Conservation (phyloP, 2,329 filamentous ascomycete species). For the Cyclaneusma minus region DNA sequence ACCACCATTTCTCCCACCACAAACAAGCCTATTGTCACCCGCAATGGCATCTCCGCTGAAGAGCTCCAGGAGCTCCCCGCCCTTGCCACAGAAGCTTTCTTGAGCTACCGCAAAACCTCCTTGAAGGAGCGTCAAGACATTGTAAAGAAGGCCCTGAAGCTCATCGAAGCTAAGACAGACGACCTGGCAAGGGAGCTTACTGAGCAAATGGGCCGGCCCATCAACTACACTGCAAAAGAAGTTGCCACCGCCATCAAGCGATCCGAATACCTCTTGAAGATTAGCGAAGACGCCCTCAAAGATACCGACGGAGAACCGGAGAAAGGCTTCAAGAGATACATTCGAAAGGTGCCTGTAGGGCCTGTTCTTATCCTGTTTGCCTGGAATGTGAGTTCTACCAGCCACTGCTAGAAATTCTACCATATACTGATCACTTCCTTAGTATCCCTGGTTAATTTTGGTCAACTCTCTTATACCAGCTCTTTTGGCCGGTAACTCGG, state of each 20-base stretch:
- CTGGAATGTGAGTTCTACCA: slow-evolving; percentile 63
- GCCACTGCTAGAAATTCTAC: slow-evolving; percentile 1
- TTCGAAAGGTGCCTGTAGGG: slow-evolving; percentile 76
- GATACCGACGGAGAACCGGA: slow-evolving; percentile 74
- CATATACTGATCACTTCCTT: slow-evolving; percentile 7
- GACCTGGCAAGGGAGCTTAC: slow-evolving; percentile 74
- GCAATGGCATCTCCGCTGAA: slow-evolving; percentile 54
- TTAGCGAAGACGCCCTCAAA: slow-evolving; percentile 62
- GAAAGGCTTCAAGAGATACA: slow-evolving; percentile 78
- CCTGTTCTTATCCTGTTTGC: slow-evolving; percentile 83
- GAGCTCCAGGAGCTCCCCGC: slow-evolving; percentile 61
- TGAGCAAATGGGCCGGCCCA: slow-evolving; percentile 89
- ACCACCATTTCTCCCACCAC: slow-evolving; percentile 83
- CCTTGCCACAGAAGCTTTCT: slow-evolving; percentile 59
- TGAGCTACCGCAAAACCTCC: slow-evolving; percentile 58
- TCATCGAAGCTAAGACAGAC: slow-evolving; percentile 58
- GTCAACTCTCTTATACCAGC: slow-evolving; percentile 88
- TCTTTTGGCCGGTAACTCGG: slow-evolving; percentile 76
- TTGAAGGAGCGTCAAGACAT: slow-evolving; percentile 66
- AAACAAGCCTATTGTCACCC: slow-evolving; percentile 68
- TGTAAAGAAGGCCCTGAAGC: slow-evolving; percentile 61
- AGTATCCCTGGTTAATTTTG: slow-evolving; percentile 92
- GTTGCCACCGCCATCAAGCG: slow-evolving; percentile 73
- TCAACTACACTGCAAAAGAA: slow-evolving; percentile 73
- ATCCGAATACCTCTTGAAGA: slow-evolving; percentile 71